Evolutionary conservation across 2,329 filamentous ascomycete genomes (phyloP).

Genomic region (Beauveria rudraprayagi): DNA sequence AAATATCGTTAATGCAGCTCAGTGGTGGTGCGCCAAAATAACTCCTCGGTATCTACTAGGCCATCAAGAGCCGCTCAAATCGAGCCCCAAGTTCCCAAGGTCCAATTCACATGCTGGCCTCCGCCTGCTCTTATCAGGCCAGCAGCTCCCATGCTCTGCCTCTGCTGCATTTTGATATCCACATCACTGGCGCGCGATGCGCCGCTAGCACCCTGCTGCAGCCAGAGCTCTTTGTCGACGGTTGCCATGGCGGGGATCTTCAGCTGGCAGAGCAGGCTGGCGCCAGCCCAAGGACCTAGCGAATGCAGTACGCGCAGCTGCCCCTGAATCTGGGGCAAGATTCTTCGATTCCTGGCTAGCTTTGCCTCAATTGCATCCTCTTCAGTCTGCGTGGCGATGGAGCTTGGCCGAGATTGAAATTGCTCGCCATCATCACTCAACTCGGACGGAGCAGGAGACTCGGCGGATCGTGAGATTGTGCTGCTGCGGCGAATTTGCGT

Average conservation of each 20-base stretch:
- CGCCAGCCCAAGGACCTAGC: conserved; percentile 67
- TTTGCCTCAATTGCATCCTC: conserved; percentile 30
- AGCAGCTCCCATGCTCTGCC: conserved; percentile 57
- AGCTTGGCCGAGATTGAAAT: conserved; percentile 15
- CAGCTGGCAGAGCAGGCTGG: conserved; percentile 60
- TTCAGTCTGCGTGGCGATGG: conserved; percentile 19
- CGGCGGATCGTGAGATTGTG: conserved; percentile 10
- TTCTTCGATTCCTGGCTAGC: conserved; percentile 25
- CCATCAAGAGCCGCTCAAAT: conserved; percentile 19
- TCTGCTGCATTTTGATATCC: conserved; percentile 47
- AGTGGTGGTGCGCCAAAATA: not conserved
- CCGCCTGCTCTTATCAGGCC: conserved; percentile 33
- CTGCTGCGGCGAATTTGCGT: conserved; percentile 31
- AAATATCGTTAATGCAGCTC: not conserved
- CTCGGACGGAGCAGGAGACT: conserved; percentile 18
- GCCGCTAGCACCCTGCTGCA: conserved; percentile 56
- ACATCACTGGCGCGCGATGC: conserved; percentile 53
- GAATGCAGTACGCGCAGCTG: conserved; percentile 58
- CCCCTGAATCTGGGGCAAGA: conserved; percentile 43
- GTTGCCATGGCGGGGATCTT: conserved; percentile 61
- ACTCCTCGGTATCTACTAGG: not conserved
- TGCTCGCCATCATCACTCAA: conserved; percentile 17
- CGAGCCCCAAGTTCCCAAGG: conserved; percentile 54
- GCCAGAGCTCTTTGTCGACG: conserved; percentile 64
- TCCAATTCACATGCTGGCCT: conserved; percentile 46